These are phyloP conservation scores for Erysiphe pulchra DNA, from an alignment of 2,329 filamentous ascomycete species.

Conservation along the genomic window DNA sequence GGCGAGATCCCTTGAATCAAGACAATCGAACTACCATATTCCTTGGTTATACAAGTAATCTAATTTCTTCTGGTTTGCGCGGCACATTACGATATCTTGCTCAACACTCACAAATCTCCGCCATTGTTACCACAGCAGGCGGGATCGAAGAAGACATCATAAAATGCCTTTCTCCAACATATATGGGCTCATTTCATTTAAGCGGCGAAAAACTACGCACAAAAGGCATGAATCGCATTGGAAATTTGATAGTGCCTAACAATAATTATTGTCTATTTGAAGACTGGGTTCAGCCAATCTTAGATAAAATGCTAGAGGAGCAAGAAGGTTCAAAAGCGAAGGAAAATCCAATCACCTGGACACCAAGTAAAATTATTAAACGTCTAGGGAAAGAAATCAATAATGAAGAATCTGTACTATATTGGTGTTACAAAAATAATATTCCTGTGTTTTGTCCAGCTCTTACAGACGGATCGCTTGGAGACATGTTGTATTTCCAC, in stretches of 20 bases:
- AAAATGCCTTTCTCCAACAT: no score
- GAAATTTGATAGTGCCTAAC: constrained; percentile 87
- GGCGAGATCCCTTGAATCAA: no score
- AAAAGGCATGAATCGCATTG: constrained; percentile 82
- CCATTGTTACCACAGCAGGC: no score
- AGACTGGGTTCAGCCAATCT: constrained; percentile 87
- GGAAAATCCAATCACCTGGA: constrained; percentile 61
- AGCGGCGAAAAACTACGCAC: constrained; percentile 58
- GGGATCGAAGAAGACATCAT: no score
- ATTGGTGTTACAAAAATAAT: constrained; percentile 93
- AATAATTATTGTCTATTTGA: constrained; percentile 95
- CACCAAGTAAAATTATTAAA: constrained; percentile 74
- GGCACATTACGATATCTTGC: no score
- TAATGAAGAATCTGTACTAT: constrained; percentile 64
- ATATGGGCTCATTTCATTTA: no score
- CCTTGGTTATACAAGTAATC: no score
- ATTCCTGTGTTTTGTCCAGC: constrained; percentile 96
- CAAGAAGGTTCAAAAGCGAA: constrained; percentile 56
- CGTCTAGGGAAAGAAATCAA: constrained; percentile 85
- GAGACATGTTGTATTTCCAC: constrained; percentile 98
- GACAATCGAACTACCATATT: no score
- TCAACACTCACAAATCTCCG: no score
- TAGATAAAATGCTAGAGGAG: constrained; percentile 84
- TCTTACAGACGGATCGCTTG: constrained; percentile 78
- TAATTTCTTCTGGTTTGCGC: no score